Evolutionary conservation across 768 basidiomycete species (phyloP), one percentile per base, ranked within the genome.

Genomic region (Podaxis sp.): DNA sequence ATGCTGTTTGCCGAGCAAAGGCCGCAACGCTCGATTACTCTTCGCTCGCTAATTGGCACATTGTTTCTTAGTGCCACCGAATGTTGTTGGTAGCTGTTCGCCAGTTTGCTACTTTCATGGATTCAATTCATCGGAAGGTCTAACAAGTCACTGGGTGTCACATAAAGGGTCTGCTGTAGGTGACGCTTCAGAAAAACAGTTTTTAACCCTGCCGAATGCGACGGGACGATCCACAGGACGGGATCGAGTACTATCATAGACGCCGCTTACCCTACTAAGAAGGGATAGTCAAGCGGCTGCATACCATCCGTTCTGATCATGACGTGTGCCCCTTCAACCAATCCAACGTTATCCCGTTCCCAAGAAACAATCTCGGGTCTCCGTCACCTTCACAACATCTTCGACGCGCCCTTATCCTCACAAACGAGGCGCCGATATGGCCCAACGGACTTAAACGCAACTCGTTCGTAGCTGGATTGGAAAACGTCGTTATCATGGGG

Each of bases 371-470:
- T n/a, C 4, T 37, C 9, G 13, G 7, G 7, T 4, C 40, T 9
- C 46, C 23, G 2, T n/a, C 50, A 50, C 37, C 44, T 7, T 6
- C 13, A 21, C 32, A 50, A 25, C 35, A 61, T 62, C 61, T 66
- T 5, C 32, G 44, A 37, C 61, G 76, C 18, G 77, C 82, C 50
- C 81, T 78, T 47, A 69, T 86, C 0, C 69, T 86, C 38, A 81
- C 83, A 14, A 85, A 85, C 58, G 83, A 74, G 9, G 78, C 79
- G 77, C 69, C 74, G 2, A 77, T 73, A 68, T 77, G 73, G 65
- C 62, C 83, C 14, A 65, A 67, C 9, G 73, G 71, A 16, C 66
- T 85, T 25, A 70, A 72, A 42, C 36, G 21, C 0, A 76, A 74
- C 18, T 68, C 84, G 32, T 54, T 67, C 10, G 63, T 62, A 35